These are phyloP conservation scores for Skeletonema grethae DNA, from an alignment of 108 stramenopile genomes.

Conservation along the genomic window DNA sequence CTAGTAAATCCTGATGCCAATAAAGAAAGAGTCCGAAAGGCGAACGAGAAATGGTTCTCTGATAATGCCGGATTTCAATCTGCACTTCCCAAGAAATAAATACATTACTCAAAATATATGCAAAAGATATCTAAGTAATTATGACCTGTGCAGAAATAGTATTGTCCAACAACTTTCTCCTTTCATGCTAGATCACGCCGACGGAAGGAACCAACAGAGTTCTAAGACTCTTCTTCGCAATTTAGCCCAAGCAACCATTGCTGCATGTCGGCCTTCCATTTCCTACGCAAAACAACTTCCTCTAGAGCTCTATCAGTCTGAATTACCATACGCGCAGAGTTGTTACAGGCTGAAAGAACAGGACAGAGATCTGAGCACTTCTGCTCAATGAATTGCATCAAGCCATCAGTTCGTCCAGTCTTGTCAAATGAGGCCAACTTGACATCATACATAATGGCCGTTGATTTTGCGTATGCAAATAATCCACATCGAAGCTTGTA, in stretches of 20 bases:
- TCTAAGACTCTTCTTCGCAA: slow-evolving; percentile 4
- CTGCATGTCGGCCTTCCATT: slow-evolving; percentile 47
- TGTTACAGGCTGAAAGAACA: slow-evolving; percentile 30
- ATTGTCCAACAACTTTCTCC: background rate
- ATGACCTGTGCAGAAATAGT: slow-evolving; percentile 1
- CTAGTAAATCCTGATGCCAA: slow-evolving; percentile 88
- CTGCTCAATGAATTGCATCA: slow-evolving; percentile 19
- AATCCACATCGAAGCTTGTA: slow-evolving; percentile 40
- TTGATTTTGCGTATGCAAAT: slow-evolving; percentile 25
- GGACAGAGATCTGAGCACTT: slow-evolving; percentile 18
- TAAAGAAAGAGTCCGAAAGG: slow-evolving; percentile 66
- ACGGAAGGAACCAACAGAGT: background rate
- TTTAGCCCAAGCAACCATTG: slow-evolving; percentile 33
- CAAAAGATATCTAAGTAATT: background rate
- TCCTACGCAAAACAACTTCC: slow-evolving; percentile 23
- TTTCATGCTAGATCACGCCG: background rate
- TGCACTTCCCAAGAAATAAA: slow-evolving; percentile 64
- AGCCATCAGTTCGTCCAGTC: slow-evolving; percentile 19
- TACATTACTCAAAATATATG: background rate
- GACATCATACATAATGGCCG: slow-evolving; percentile 11
- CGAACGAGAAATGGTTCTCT: slow-evolving; percentile 91
- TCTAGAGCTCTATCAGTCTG: slow-evolving; percentile 27
- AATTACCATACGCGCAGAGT: slow-evolving; percentile 43
- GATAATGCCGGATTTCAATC: slow-evolving; percentile 85
- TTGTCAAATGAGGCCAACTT: slow-evolving; percentile 29